These are phyloP conservation scores for Peterozyma toletana DNA, from an alignment of 805 yeast genomes.

Conservation along the genomic window DNA sequence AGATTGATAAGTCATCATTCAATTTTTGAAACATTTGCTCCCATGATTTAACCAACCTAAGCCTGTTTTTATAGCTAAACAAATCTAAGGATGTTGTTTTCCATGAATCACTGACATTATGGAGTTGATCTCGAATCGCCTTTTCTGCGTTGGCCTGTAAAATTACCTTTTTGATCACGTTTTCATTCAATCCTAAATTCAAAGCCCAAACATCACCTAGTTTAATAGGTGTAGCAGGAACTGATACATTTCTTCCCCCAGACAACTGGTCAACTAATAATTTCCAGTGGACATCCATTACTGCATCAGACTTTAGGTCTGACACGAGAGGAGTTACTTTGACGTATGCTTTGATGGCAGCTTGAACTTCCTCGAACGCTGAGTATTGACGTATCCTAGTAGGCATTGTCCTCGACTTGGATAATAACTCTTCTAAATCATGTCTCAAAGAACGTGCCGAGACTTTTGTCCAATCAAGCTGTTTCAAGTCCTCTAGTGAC, in stretches of 20 bases:
- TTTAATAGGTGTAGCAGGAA: constrained; percentile 22
- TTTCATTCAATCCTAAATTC: constrained; percentile 37
- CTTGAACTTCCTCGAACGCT: constrained; percentile 58
- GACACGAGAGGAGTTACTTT: constrained; percentile 29
- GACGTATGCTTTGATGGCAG: constrained; percentile 30
- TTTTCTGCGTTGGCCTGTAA: constrained; percentile 69
- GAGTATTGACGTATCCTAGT: constrained; percentile 54
- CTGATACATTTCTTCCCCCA: constrained; percentile 10
- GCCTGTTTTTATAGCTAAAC: constrained; percentile 43
- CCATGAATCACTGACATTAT: constrained; percentile 53
- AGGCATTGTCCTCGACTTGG: constrained; percentile 44
- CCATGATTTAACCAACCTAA: constrained; percentile 63
- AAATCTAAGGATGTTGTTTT: constrained; percentile 37
- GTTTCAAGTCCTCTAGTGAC: constrained; percentile 33
- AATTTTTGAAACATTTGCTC: constrained; percentile 50
- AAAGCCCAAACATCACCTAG: constrained; percentile 61
- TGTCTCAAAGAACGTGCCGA: constrained; percentile 36
- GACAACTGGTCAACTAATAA: constrained; percentile 27
- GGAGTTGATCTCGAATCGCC: constrained; percentile 51
- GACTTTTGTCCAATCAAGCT: constrained; percentile 40
- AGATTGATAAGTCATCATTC: constrained; percentile 51
- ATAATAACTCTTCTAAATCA: constrained; percentile 43
- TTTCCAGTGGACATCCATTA: constrained; percentile 67
- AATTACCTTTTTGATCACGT: constrained; percentile 38
- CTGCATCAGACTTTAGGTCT: constrained; percentile 45